Evolutionary conservation across 495 filamentous ascomycete species (phyloP).

Genomic region (Choiromyces venosus): DNA sequence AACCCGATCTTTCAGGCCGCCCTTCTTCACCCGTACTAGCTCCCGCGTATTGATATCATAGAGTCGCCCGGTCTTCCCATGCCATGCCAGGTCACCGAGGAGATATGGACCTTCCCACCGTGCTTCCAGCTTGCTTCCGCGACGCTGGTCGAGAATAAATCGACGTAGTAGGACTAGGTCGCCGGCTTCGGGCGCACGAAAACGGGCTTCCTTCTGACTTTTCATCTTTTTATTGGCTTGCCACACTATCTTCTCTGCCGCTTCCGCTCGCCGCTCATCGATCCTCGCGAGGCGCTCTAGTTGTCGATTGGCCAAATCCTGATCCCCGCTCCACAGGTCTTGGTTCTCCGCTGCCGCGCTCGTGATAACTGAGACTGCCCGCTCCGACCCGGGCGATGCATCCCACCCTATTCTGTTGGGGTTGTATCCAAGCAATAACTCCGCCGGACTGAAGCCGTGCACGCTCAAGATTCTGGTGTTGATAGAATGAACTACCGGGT

Average conservation of each 20-base stretch:
- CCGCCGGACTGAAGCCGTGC: background rate
- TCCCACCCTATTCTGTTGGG: background rate
- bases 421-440: background rate
- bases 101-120: conserved; percentile 7
- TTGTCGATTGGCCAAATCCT: background rate
- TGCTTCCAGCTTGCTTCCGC: background rate
- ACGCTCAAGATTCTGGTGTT: background rate
- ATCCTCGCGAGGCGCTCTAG: background rate
- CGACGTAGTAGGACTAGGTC: conserved; percentile 8
- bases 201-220: background rate
- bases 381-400: too few relatives aligned
- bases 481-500: background rate
- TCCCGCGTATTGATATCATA: background rate
- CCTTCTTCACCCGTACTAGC: background rate
- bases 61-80: too few relatives aligned
- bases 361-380: too few relatives aligned
- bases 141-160: conserved; percentile 4
- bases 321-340: background rate
- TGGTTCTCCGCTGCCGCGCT: too few relatives aligned
- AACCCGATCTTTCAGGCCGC: background rate
- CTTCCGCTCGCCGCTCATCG: background rate
- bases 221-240: background rate
- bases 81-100: background rate
- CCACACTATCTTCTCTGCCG: background rate
- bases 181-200: background rate